Conservation (phyloP, 257 asterid species). For the Solanum sparsipilum region DNA sequence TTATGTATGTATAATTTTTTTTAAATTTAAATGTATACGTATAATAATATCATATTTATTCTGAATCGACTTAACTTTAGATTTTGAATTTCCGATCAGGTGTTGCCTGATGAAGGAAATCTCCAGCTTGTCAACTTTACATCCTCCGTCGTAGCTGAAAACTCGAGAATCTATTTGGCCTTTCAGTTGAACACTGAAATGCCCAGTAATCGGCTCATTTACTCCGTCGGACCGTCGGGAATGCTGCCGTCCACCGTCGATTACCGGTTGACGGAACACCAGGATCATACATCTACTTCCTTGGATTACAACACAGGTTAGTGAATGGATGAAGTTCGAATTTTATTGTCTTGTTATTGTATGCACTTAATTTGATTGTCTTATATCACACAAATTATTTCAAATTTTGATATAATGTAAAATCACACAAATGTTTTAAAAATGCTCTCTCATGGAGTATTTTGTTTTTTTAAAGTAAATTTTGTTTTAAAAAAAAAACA, state of each 20-base stretch:
- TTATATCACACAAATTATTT: background rate
- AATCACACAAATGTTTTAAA: background rate
- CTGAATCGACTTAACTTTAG: background rate
- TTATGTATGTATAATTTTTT: background rate
- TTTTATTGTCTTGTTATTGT: background rate
- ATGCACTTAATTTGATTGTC: background rate
- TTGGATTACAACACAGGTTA: conserved; percentile 62
- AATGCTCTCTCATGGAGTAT: background rate
- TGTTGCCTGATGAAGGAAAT: conserved; percentile 24
- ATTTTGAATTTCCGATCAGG: conserved; percentile 15
- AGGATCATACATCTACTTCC: conserved; percentile 22
- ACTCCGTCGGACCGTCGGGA: conserved; percentile 47
- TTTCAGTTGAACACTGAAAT: conserved; percentile 35
- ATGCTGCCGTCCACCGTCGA: conserved; percentile 21
- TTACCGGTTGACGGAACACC: conserved; percentile 37
- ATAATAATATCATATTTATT: background rate
- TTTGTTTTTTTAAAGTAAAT: background rate
- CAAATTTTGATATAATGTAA: background rate
- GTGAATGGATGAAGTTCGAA: background rate
- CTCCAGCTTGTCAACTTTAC: conserved; percentile 36
- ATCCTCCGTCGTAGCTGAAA: conserved; percentile 16
- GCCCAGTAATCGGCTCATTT: conserved; percentile 44
- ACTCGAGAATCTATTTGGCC: conserved; percentile 36
- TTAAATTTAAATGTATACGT: background rate
- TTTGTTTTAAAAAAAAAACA: background rate